Evolutionary conservation across 148 eudicot species (phyloP).

Genomic region (Vaccinium vitisidaea): DNA sequence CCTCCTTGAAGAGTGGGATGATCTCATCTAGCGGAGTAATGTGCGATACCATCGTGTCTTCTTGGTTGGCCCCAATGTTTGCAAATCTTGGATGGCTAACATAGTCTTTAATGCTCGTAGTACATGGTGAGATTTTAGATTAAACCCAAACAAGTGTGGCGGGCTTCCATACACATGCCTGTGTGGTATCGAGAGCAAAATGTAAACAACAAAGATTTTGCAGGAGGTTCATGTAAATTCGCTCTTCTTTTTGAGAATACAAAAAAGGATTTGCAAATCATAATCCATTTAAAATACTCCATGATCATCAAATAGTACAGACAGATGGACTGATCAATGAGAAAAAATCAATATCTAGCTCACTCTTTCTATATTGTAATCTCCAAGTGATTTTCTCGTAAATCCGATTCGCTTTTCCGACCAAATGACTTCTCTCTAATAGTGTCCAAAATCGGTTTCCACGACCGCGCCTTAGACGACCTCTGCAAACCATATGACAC

Average conservation of each 20-base stretch:
- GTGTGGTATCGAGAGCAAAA: too few species aligned
- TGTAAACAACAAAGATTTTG: too few species aligned
- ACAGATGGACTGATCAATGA: background rate
- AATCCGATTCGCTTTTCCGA: conserved; percentile 36
- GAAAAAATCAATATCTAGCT: background rate
- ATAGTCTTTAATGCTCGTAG: background rate
- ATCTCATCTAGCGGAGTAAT: too few species aligned
- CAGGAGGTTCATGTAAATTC: background rate
- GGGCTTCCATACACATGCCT: background rate
- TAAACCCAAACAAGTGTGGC: background rate
- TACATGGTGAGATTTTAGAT: background rate
- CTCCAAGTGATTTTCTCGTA: conserved; percentile 21
- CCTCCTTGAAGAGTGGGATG: too few species aligned
- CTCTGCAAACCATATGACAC: background rate
- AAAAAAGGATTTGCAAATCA: background rate
- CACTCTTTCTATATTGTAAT: background rate
- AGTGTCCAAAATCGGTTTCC: conserved; percentile 39
- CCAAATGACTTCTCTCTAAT: conserved; percentile 33
- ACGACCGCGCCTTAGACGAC: conserved; percentile 15
- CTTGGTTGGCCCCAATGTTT: too few species aligned
- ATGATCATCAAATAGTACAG: background rate
- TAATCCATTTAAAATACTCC: background rate
- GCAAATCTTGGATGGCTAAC: background rate
- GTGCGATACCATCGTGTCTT: too few species aligned
- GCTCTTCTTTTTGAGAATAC: background rate